These are phyloP conservation scores for Podospora bellae-mahoneyi DNA, from an alignment of 495 filamentous ascomycete genomes.

Conservation along the genomic window DNA sequence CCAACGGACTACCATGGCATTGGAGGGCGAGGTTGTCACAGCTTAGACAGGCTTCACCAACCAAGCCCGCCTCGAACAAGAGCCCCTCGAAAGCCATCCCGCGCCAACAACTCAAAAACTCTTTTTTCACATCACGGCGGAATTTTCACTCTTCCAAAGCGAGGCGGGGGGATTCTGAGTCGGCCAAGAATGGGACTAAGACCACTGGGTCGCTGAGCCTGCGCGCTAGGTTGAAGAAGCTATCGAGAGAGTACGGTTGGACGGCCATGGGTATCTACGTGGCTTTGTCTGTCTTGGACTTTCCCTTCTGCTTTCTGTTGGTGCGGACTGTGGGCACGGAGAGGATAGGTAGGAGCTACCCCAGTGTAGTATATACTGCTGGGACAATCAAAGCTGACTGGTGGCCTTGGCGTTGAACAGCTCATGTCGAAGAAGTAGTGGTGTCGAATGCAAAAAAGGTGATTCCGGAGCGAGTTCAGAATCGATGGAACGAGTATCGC, in stretches of 20 bases:
- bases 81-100: slow-evolving; percentile 8
- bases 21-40: slow-evolving; percentile 23
- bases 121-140: slow-evolving; percentile 19
- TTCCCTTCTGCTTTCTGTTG: slow-evolving; percentile 89
- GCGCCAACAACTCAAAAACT: slow-evolving; percentile 12
- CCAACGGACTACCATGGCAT: slow-evolving; percentile 5
- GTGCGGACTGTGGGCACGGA: slow-evolving; percentile 82
- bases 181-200: slow-evolving; percentile 7
- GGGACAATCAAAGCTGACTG: not conserved
- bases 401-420: slow-evolving; percentile 26
- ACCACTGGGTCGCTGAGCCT: slow-evolving; percentile 51
- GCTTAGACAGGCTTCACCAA: slow-evolving; percentile 15
- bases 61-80: not conserved
- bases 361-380: not conserved
- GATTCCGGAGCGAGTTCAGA: slow-evolving; percentile 50
- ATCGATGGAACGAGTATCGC: slow-evolving; percentile 42
- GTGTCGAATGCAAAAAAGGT: slow-evolving; percentile 46
- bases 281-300: slow-evolving; percentile 76
- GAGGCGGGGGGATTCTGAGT: slow-evolving; percentile 11
- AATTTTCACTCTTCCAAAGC: slow-evolving; percentile 30
- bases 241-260: slow-evolving; percentile 95
- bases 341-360: slow-evolving; percentile 58
- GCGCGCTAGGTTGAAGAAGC: slow-evolving; percentile 67
- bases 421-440: slow-evolving; percentile 48
- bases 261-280: slow-evolving; percentile 89